phyloP scores from a whole-genome alignment of 495 filamentous ascomycete genomes.

The Aspergillus avenaceus region DNA sequence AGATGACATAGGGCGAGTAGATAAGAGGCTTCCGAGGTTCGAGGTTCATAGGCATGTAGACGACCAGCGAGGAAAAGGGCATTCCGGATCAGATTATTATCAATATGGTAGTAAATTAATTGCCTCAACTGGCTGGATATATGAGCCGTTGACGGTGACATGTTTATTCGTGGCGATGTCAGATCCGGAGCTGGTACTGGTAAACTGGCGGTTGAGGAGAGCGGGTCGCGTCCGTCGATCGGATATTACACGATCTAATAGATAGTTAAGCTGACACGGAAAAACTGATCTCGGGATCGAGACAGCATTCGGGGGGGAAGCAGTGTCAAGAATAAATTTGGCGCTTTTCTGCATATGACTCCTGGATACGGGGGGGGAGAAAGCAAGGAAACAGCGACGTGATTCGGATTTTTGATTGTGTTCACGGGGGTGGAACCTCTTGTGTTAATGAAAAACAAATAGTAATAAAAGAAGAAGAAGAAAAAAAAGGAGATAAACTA shows the following conservation, averaged over 20 bases:
- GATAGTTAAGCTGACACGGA: not conserved
- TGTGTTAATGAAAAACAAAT: not conserved
- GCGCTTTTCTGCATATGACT: too few species aligned
- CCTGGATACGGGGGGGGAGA: too few species aligned
- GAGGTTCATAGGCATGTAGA: slow-evolving; percentile 75
- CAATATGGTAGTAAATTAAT: slow-evolving; percentile 86
- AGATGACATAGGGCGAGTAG: slow-evolving; percentile 81
- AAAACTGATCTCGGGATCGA: slow-evolving; percentile 3
- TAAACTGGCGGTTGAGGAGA: slow-evolving; percentile 3
- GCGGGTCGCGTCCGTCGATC: slow-evolving; percentile 7
- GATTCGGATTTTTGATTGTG: not conserved
- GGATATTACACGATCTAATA: not conserved
- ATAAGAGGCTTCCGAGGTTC: slow-evolving; percentile 73
- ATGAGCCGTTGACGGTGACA: slow-evolving; percentile 66
- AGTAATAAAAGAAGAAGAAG: slow-evolving; percentile 1
- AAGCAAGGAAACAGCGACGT: slow-evolving; percentile 23
- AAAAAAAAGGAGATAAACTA: slow-evolving; percentile 4
- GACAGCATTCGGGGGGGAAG: slow-evolving; percentile 5
- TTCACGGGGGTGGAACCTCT: not conserved
- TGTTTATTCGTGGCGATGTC: slow-evolving; percentile 32
- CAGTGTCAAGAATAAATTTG: not conserved
- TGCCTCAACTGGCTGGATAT: slow-evolving; percentile 75
- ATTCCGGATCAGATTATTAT: slow-evolving; percentile 81
- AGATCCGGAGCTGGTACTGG: not conserved
- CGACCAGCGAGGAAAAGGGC: slow-evolving; percentile 90